Evolutionary conservation across 2,329 filamentous ascomycete species (phyloP), one percentile per base, ranked within the genome.

Genomic region (Ophiosphaerella herpotricha): DNA sequence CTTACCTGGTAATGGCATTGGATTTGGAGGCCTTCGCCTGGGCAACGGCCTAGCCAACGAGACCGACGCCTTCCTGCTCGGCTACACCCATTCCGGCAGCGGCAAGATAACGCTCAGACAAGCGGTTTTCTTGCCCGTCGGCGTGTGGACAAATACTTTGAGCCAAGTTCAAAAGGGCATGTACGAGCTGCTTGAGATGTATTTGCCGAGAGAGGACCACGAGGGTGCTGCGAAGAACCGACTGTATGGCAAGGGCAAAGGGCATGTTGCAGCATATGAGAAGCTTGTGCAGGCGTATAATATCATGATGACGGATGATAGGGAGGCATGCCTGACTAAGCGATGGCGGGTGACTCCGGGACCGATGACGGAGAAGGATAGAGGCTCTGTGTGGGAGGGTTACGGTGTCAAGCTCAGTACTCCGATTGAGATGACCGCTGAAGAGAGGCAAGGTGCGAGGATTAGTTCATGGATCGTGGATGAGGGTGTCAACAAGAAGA

Each of bases 351-450:
- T 45, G 4, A 58, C 47, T 2, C 34, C 8, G 2, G 67, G 66
- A 0, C 58, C 54, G 12, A 56, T 71, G 61, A 63, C 50, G 26
- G 50, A 18, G 36, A 41, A 8, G 32, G 49, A 57, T 26, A 52
- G 67, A 7, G 69, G 67, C 4, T 54, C 56, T 23, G 60, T 72
- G 29, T 72, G 69, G 69, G 69, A 72, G 52, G 69, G 69, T 0
- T 71, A 63, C 63, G 68, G 58, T 2, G 50, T 60, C 5, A 44
- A 31, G 31, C 13, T 70, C 5, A 60, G 64, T 43, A 32, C 21
- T 5, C 50, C 21, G 11, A 48, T 72, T 39, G 48, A 48, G 31
- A 56, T 70, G 63, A 46, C 14, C 18, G 43, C 16, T 6, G 40
- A 36, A 33, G 66, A 70, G 47, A 59, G 68, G 42, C 46, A 36